phyloP scores from a whole-genome alignment of 2,329 filamentous ascomycete species.

The Xylaria sp. region DNA sequence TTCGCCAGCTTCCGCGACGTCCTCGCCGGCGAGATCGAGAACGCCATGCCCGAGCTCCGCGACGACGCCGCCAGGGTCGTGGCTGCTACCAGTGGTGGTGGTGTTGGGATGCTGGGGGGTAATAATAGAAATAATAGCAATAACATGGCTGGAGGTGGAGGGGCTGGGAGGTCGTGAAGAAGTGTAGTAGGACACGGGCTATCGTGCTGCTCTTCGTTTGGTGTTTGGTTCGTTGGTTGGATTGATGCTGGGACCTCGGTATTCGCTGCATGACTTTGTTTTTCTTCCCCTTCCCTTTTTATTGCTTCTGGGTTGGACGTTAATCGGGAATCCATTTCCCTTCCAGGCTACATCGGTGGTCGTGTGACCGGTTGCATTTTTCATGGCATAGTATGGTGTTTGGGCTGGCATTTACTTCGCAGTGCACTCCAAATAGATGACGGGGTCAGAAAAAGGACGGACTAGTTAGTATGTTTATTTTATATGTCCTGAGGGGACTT shows the following conservation, averaged over 20 bases:
- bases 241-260: neutral
- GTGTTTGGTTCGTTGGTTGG: neutral
- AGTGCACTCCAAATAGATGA: neutral
- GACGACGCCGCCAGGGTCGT: conserved; percentile 64
- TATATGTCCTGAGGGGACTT: too few species aligned
- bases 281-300: too few species aligned
- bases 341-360: neutral
- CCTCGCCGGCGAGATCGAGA: conserved; percentile 66
- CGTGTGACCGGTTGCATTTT: neutral
- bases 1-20: conserved; percentile 71
- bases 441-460: neutral
- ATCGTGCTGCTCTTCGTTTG: too few species aligned
- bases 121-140: neutral
- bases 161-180: conserved; percentile 6
- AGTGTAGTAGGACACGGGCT: too few species aligned
- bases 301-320: neutral
- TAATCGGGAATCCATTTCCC: neutral
- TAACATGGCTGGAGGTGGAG: neutral
- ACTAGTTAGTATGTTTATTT: neutral
- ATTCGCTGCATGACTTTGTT: neutral
- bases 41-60: conserved; percentile 68
- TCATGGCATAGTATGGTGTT: conserved; percentile 22
- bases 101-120: too few species aligned
- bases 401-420: conserved; percentile 10
- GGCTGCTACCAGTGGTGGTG: conserved; percentile 53